Conservation (phyloP, 306 rosid species). For the Vigna nakashimae region DNA sequence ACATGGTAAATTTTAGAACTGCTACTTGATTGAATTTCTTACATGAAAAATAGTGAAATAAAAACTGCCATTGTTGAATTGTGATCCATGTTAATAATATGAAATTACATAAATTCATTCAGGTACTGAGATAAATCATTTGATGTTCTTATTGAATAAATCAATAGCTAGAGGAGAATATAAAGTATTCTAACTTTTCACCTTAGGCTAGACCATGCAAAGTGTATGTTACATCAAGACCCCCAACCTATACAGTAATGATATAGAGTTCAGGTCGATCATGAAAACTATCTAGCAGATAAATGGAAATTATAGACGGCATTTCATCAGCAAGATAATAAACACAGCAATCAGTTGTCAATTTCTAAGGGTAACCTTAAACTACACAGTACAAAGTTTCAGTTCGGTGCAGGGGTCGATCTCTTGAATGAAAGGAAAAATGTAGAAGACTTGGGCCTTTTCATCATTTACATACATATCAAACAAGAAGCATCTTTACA, state of each 20-base stretch:
- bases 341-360: no score
- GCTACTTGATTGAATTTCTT: not conserved
- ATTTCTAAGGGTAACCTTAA: no score
- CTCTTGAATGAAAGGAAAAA: not conserved
- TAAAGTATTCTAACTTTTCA: no score
- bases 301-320: no score
- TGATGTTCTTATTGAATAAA: not conserved
- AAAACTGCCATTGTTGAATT: not conserved
- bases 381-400: no score
- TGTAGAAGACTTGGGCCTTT: constrained; percentile 7
- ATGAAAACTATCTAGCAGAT: no score
- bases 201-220: no score
- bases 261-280: no score
- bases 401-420: not conserved
- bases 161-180: not conserved
- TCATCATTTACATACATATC: constrained; percentile 29
- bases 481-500: constrained; percentile 31
- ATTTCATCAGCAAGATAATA: no score
- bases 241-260: no score
- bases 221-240: no score
- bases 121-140: not conserved
- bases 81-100: not conserved
- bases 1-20: not conserved
- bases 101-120: not conserved
- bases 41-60: not conserved